Evolutionary conservation across 805 yeast genomes (phyloP), one percentile per base, ranked within the genome.

Genomic region (Saccharomycopsis amapae): DNA sequence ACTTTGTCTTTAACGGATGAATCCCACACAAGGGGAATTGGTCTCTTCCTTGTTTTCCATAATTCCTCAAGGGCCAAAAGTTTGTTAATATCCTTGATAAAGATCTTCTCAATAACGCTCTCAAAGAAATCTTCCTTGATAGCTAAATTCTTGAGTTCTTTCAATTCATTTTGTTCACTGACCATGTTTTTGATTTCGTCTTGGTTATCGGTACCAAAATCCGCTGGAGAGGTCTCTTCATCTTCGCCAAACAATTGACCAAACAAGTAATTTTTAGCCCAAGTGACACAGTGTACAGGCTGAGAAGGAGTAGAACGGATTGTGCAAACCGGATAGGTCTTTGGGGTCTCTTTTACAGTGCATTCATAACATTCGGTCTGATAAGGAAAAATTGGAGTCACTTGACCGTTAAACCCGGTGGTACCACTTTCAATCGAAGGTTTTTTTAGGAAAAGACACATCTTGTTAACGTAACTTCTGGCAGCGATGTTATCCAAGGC

Each of bases 401-500:
- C 85, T 61, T 93, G 96, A 19, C 99, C 99, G 52, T 79, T 81
- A 53, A 81, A 84, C 1, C 99, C 99, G 0, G 96, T 85, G 0
- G 97, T 89, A 7, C 99, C 99, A 45, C 87, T 78, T 62, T 93
- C 98, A 73, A 93, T 78, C 42, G 90, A 70, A 1, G 95, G 95
- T 23, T 73, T 81, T 23, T 73, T 67, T 17, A 85, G 66, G 49
- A 84, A 83, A 12, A 90, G 71, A 7, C 90, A 81, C 65, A 90
- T 78, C 48, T 77, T 75, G 59, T 93, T 93, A 42, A 94, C 96
- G 61, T 88, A 85, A 13, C 89, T 68, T 56, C 99, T 72, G 0
- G 99, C 98, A 44, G 87, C 95, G 25, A 89, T 67, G 60, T 93
- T 93, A 61, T 93, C 99, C 53, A 93, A 71, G 0, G 98, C 99